A percentile compares a stretch with the other conserved stretches of the same genome.
Conservation (phyloP, 1,139 yeast species). For the Candida sanyaensis region DNA sequence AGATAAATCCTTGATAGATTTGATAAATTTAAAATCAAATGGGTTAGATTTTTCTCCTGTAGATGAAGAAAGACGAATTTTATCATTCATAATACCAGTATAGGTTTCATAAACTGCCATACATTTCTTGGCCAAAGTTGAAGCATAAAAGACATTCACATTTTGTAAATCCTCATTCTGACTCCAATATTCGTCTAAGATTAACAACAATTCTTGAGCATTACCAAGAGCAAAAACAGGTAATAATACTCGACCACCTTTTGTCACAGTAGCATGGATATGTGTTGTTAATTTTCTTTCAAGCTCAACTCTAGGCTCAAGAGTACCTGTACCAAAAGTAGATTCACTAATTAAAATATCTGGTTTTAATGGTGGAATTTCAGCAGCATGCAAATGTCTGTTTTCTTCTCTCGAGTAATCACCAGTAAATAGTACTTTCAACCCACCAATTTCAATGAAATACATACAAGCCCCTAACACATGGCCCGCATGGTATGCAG, state of each 20-base stretch:
- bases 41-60: constrained; percentile 59
- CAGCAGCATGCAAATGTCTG: constrained; percentile 93
- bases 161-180: constrained; percentile 79
- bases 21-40: constrained; percentile 83
- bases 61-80: constrained; percentile 67
- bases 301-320: constrained; percentile 85
- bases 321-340: constrained; percentile 97
- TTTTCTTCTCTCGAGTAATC: constrained; percentile 96
- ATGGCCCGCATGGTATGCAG: constrained; percentile 99
- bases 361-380: constrained; percentile 86
- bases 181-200: constrained; percentile 94
- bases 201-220: constrained; percentile 88
- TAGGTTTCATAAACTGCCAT: constrained; percentile 97
- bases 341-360: constrained; percentile 92
- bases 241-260: constrained; percentile 89
- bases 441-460: constrained; percentile 90
- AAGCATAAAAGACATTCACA: constrained; percentile 86
- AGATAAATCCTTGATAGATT: constrained; percentile 77
- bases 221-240: constrained; percentile 97
- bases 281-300: constrained; percentile 78
- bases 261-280: constrained; percentile 79
- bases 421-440: constrained; percentile 88
- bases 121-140: constrained; percentile 91
- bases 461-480: constrained; percentile 99
- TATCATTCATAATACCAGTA: constrained; percentile 95